Conservation (phyloP, 768 basidiomycete species). For the Psilocybe cubensis region DNA sequence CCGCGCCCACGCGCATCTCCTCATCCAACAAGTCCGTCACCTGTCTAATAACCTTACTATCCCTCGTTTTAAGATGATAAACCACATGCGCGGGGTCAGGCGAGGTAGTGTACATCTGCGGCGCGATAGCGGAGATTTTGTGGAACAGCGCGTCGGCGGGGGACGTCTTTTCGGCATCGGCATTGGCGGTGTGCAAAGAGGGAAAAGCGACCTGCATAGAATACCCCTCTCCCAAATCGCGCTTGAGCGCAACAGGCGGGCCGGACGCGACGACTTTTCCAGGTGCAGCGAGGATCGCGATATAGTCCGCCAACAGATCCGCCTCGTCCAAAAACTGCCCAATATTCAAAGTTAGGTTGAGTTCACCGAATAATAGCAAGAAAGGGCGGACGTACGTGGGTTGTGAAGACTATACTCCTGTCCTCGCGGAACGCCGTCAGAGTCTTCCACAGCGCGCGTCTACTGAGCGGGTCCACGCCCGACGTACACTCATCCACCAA, state of each 20-base stretch:
- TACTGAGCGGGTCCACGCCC: conserved; percentile 81
- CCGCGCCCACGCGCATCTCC: conserved; percentile 36
- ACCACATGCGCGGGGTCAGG: conserved; percentile 46
- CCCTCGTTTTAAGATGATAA: conserved; percentile 67
- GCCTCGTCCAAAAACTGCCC: conserved; percentile 76
- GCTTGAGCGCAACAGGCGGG: conserved; percentile 74
- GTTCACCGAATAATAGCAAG: not conserved
- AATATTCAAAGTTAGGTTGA: not conserved
- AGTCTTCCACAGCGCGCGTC: conserved; percentile 78
- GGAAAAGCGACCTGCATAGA: conserved; percentile 58
- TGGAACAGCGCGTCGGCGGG: conserved; percentile 36
- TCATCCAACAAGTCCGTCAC: conserved; percentile 60
- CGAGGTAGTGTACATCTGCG: conserved; percentile 44
- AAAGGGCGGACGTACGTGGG: conserved; percentile 57
- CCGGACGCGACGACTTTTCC: conserved; percentile 77
- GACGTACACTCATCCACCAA: conserved; percentile 75
- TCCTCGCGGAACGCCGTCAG: conserved; percentile 69
- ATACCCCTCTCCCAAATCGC: conserved; percentile 73
- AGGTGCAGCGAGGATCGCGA: conserved; percentile 75
- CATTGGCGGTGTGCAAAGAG: no score
- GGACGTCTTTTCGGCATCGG: conserved; percentile 22
- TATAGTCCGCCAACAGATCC: conserved; percentile 75
- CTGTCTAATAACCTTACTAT: conserved; percentile 53
- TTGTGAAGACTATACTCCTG: conserved; percentile 76
- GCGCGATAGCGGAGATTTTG: conserved; percentile 48